A percentile compares a stretch with the other conserved stretches of the same genome.
Evolutionary conservation across 129 eudicot species (phyloP).

Genomic region (Lactuca saligna): DNA sequence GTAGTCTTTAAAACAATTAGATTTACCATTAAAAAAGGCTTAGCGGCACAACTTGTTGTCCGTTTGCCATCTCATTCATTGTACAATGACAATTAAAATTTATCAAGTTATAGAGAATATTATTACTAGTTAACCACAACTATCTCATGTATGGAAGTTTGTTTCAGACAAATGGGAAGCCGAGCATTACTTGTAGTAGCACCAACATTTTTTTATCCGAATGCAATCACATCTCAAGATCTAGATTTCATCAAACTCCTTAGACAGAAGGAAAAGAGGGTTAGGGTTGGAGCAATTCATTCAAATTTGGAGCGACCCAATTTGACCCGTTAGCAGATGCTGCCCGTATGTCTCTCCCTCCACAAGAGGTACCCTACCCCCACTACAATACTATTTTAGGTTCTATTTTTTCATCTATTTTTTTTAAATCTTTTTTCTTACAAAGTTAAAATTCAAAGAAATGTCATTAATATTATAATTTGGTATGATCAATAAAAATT

Average conservation of each 20-base stretch:
- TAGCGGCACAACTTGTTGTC: no score
- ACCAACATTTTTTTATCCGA: constrained; percentile 17
- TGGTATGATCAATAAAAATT: no score
- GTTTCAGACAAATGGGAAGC: constrained; percentile 30
- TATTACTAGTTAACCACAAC: neutral
- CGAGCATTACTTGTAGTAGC: constrained; percentile 24
- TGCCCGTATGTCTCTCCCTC: constrained; percentile 88
- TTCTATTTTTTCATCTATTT: no score
- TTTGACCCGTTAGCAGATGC: constrained; percentile 65
- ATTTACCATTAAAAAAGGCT: no score
- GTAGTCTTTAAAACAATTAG: no score
- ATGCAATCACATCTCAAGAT: constrained; percentile 13
- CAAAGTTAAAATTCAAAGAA: no score
- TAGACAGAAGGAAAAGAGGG: constrained; percentile 11
- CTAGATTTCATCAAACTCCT: constrained; percentile 23
- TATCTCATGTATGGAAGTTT: neutral
- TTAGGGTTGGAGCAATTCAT: constrained; percentile 26
- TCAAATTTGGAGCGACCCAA: constrained; percentile 71
- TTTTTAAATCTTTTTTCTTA: no score
- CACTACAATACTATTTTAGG: neutral
- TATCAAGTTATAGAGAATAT: no score
- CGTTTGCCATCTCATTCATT: no score
- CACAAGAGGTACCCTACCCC: constrained; percentile 41
- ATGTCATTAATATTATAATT: no score
- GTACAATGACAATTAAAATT: no score